Evolutionary conservation across 2,329 filamentous ascomycete genomes (phyloP).

Genomic region (Ascosphaera apis): DNA sequence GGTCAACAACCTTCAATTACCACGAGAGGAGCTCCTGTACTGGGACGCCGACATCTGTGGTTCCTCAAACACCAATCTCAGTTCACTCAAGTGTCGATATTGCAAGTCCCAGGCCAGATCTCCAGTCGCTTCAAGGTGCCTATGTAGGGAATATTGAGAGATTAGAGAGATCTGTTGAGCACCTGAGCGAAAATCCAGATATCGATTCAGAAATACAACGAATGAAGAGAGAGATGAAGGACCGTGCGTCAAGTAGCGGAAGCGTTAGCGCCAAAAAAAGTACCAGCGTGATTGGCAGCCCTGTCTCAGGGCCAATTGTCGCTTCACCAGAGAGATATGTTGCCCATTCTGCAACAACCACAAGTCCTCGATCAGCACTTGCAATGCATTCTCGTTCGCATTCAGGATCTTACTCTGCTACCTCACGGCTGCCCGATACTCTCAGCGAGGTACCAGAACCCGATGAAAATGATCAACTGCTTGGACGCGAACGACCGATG

Average conservation of each 20-base stretch:
- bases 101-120: slow-evolving; percentile 20
- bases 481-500: not conserved
- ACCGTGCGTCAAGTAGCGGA: not conserved
- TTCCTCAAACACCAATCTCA: slow-evolving; percentile 1
- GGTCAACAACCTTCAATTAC: not conserved
- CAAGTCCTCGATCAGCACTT: not conserved
- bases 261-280: not conserved
- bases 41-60: not conserved
- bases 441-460: not conserved
- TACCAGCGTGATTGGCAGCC: not conserved
- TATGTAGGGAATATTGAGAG: slow-evolving; percentile 27
- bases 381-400: not conserved
- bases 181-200: slow-evolving; percentile 24
- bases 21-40: not conserved
- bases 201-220: slow-evolving; percentile 23
- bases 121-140: slow-evolving; percentile 27
- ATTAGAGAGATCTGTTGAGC: slow-evolving; percentile 25
- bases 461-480: not conserved
- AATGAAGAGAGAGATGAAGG: slow-evolving; percentile 22
- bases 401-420: not conserved
- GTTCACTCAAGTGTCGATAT: not conserved
- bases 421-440: not conserved
- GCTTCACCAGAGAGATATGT: not conserved
- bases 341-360: not conserved
- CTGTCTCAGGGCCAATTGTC: not conserved